Conservation (phyloP, 352 stramenopile species). For the Pythium brachiatum region DNA sequence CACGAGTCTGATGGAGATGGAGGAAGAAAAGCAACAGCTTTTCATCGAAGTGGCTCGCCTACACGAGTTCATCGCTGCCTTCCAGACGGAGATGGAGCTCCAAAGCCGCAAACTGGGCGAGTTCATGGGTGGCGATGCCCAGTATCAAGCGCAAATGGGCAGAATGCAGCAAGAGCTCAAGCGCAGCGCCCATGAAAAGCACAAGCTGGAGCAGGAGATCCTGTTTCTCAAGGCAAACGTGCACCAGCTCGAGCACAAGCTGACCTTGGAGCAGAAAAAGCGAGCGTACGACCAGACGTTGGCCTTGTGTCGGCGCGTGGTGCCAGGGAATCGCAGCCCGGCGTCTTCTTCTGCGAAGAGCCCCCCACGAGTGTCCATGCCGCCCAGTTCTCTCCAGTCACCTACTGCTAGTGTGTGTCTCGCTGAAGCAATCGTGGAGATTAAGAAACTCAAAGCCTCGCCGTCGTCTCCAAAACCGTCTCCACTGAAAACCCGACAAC, state of each 20-base stretch:
- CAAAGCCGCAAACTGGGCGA: slow-evolving; percentile 31
- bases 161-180: slow-evolving; percentile 46
- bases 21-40: slow-evolving; percentile 53
- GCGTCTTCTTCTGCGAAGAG: not conserved
- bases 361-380: not conserved
- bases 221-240: slow-evolving; percentile 33
- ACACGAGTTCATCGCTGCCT: slow-evolving; percentile 28
- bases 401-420: not conserved
- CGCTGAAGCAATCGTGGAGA: slow-evolving; percentile 16
- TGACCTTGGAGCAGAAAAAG: slow-evolving; percentile 49
- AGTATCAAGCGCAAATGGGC: slow-evolving; percentile 31
- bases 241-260: slow-evolving; percentile 43
- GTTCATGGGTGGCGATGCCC: slow-evolving; percentile 31
- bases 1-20: slow-evolving; percentile 56
- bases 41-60: slow-evolving; percentile 40
- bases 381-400: not conserved
- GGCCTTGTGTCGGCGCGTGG: not conserved
- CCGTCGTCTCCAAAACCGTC: not conserved
- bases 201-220: slow-evolving; percentile 48
- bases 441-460: not conserved
- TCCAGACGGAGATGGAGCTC: slow-evolving; percentile 30
- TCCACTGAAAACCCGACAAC: not conserved
- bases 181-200: slow-evolving; percentile 34
- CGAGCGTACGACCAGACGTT: slow-evolving; percentile 49
- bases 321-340: not conserved